These are phyloP conservation scores for Candida caryicola DNA, from an alignment of 805 yeast species.

Conservation along the genomic window DNA sequence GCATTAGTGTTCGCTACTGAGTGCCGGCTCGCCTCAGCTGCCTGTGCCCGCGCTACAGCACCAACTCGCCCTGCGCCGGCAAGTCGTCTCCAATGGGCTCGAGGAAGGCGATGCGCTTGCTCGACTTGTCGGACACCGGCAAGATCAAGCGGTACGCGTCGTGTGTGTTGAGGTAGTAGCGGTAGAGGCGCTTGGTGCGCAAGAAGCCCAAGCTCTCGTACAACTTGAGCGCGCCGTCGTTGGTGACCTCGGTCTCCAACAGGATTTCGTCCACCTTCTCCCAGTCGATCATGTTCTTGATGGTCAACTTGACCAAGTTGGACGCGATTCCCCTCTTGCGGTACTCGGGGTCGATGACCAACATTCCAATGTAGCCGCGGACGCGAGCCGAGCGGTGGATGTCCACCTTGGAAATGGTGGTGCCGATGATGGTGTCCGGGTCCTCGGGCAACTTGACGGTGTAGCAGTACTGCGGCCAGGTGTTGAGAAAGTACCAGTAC, in stretches of 20 bases:
- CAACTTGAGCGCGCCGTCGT: constrained; percentile 62
- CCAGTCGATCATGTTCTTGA: constrained; percentile 59
- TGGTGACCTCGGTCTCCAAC: constrained; percentile 87
- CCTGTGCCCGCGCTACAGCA: too few species aligned
- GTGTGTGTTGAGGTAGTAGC: constrained; percentile 88
- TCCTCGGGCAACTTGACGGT: constrained; percentile 46
- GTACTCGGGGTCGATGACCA: constrained; percentile 71
- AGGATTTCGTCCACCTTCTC: constrained; percentile 83
- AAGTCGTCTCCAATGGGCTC: neutral
- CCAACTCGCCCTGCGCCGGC: neutral
- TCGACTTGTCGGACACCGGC: constrained; percentile 62
- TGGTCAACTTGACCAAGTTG: constrained; percentile 56
- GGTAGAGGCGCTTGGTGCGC: constrained; percentile 68
- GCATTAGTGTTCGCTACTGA: too few species aligned
- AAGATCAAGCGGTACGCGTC: constrained; percentile 88
- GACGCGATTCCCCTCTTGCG: constrained; percentile 85
- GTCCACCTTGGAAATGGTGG: constrained; percentile 78
- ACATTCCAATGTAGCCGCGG: constrained; percentile 95
- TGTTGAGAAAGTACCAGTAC: constrained; percentile 81
- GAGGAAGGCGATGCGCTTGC: constrained; percentile 52
- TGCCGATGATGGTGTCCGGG: constrained; percentile 57
- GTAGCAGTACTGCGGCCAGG: constrained; percentile 85
- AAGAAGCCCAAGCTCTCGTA: constrained; percentile 78
- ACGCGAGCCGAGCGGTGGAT: constrained; percentile 67
- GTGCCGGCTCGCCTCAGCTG: too few species aligned